Evolutionary conservation across 73 alveolate species (phyloP).

Genomic region (Breviolum minutum): DNA sequence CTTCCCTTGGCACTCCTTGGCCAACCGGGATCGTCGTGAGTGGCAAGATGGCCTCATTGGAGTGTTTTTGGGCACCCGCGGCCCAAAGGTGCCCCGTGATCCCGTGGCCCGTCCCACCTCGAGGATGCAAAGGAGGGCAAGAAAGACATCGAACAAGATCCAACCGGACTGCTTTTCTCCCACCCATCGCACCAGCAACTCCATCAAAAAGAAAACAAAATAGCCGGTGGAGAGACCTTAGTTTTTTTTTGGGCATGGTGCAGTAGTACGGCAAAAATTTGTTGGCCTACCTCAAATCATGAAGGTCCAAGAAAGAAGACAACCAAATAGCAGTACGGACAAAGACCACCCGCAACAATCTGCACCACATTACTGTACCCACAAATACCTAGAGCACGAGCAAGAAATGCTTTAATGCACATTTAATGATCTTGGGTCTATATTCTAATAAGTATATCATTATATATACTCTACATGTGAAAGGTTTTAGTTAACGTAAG

Average conservation of each 20-base stretch:
- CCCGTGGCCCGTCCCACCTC: not conserved
- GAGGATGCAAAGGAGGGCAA: not conserved
- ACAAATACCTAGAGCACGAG: not conserved
- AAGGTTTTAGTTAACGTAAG: not conserved
- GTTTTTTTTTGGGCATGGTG: not conserved
- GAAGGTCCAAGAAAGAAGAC: too few relatives aligned
- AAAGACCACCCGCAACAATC: too few relatives aligned
- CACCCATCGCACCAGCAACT: constrained; percentile 7
- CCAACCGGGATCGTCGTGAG: too few relatives aligned
- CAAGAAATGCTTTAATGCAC: too few relatives aligned
- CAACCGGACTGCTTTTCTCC: not conserved
- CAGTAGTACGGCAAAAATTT: too few relatives aligned
- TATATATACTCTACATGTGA: not conserved
- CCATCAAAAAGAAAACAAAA: constrained; percentile 55
- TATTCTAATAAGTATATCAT: not conserved
- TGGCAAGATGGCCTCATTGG: too few relatives aligned
- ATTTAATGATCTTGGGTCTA: not conserved
- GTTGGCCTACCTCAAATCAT: too few relatives aligned
- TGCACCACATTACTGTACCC: not conserved
- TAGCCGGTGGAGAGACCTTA: constrained; percentile 7
- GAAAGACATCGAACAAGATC: not conserved
- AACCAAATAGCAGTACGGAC: too few relatives aligned
- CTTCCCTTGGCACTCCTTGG: too few relatives aligned
- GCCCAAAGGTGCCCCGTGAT: too few relatives aligned
- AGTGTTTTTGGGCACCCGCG: too few relatives aligned